A percentile compares a stretch with the other conserved stretches of the same genome.
phyloP scores from a whole-genome alignment of 164 flowering plant genomes.

The Magnolia kwangsiensis region DNA sequence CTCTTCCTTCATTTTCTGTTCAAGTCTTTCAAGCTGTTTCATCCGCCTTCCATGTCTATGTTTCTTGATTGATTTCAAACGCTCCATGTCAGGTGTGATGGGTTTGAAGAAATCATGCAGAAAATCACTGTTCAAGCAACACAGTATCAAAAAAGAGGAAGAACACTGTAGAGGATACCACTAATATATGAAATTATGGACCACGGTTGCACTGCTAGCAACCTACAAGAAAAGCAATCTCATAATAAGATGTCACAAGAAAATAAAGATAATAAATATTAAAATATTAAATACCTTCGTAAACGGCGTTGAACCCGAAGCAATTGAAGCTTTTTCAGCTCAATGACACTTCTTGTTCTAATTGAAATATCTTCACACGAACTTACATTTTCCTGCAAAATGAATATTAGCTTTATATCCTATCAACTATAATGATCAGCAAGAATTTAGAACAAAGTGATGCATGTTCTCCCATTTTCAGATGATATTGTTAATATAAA shows the following conservation, averaged over 20 bases:
- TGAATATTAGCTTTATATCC: background rate
- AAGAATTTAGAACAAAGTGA: background rate
- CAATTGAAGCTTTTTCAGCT: slow-evolving; percentile 89
- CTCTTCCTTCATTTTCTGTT: slow-evolving; percentile 98
- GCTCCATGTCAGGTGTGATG: slow-evolving; percentile 67
- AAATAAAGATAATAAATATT: background rate
- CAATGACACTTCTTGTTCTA: slow-evolving; percentile 95
- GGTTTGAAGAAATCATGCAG: slow-evolving; percentile 87
- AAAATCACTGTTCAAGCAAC: slow-evolving; percentile 60
- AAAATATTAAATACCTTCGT: slow-evolving; percentile 45
- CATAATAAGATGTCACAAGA: background rate
- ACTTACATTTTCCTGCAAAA: slow-evolving; percentile 76
- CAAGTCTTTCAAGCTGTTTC: slow-evolving; percentile 85
- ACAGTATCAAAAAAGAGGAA: background rate
- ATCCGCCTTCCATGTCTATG: slow-evolving; percentile 85
- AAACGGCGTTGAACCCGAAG: slow-evolving; percentile 85
- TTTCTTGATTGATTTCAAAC: slow-evolving; percentile 75
- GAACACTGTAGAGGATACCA: background rate
- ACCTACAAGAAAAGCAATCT: background rate
- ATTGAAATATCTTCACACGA: slow-evolving; percentile 88
- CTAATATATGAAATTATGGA: background rate
- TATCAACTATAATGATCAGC: background rate
- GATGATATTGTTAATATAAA: too few relatives aligned
- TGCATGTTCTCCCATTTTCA: background rate
- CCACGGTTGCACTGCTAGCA: background rate